Percentiles rank a stretch among this genome's conserved stretches.
Evolutionary conservation across 441 rosid genomes (phyloP).

Genomic region (Manihot esculenta): DNA sequence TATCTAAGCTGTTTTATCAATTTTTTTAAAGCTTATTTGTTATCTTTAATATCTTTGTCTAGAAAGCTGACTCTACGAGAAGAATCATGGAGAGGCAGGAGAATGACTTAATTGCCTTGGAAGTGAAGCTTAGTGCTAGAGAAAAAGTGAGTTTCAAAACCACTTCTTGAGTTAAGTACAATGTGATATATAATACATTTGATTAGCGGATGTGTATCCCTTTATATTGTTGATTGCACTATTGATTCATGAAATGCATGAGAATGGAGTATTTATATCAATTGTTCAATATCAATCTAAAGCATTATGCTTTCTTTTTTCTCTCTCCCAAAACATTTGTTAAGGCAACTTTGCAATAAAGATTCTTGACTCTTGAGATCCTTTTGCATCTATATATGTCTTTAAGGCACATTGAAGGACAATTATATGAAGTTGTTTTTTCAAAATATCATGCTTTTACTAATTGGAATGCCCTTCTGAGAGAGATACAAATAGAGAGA

Average conservation of each 20-base stretch:
- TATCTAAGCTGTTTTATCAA: not conserved
- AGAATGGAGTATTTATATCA: no score
- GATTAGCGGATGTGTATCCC: no score
- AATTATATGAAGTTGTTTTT: not conserved
- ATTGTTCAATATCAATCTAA: no score
- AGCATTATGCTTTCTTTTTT: no score
- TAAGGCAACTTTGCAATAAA: not conserved
- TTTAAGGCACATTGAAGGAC: not conserved
- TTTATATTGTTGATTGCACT: not conserved
- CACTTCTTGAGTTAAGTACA: not conserved
- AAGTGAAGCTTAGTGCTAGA: constrained; percentile 60
- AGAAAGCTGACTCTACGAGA: constrained; percentile 52
- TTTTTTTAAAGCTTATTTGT: not conserved
- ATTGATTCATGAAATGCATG: not conserved
- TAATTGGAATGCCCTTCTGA: not conserved
- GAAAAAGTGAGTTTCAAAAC: constrained; percentile 58
- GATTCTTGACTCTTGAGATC: no score
- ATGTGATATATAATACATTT: not conserved
- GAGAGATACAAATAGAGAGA: not conserved
- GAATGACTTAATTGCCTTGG: constrained; percentile 52
- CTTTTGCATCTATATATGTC: constrained; percentile 10
- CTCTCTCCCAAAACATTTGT: not conserved
- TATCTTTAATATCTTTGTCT: constrained; percentile 26
- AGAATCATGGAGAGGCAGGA: constrained; percentile 50
- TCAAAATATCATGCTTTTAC: not conserved